These are phyloP conservation scores for Nemania bipapillata DNA, from an alignment of 2,329 filamentous ascomycete genomes.

Conservation along the genomic window DNA sequence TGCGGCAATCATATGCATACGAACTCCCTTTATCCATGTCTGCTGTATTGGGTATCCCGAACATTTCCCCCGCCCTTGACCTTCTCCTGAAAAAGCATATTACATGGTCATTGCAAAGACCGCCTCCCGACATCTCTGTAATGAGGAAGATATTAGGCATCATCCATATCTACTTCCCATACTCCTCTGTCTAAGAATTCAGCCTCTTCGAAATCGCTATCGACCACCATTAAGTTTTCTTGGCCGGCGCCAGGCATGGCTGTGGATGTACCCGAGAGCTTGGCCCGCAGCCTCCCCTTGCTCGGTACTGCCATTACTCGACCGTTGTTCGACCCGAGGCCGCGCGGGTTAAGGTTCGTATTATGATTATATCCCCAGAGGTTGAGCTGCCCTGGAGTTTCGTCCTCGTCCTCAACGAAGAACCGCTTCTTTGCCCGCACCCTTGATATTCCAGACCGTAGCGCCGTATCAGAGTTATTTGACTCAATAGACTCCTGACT, in stretches of 20 bases:
- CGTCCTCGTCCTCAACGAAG: constrained; percentile 58
- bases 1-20: constrained; percentile 11
- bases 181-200: constrained; percentile 66
- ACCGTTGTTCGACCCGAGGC: constrained; percentile 54
- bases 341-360: constrained; percentile 56
- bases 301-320: constrained; percentile 63
- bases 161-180: constrained; percentile 58
- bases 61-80: background rate
- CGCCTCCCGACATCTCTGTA: background rate
- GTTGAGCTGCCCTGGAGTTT: constrained; percentile 38
- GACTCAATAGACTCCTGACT: constrained; percentile 66
- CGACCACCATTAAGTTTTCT: constrained; percentile 59
- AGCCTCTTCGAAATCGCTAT: constrained; percentile 74
- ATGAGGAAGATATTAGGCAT: constrained; percentile 38
- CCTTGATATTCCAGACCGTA: constrained; percentile 28
- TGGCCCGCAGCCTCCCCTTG: constrained; percentile 40
- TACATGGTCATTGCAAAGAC: background rate
- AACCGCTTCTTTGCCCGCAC: constrained; percentile 60
- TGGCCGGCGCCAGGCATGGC: constrained; percentile 52
- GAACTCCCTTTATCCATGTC: constrained; percentile 17
- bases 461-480: constrained; percentile 41
- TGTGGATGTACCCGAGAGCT: constrained; percentile 40
- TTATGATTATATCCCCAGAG: constrained; percentile 49
- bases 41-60: constrained; percentile 21
- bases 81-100: background rate